Conservation (phyloP, 306 rosid species). For the Fagus crenata region DNA sequence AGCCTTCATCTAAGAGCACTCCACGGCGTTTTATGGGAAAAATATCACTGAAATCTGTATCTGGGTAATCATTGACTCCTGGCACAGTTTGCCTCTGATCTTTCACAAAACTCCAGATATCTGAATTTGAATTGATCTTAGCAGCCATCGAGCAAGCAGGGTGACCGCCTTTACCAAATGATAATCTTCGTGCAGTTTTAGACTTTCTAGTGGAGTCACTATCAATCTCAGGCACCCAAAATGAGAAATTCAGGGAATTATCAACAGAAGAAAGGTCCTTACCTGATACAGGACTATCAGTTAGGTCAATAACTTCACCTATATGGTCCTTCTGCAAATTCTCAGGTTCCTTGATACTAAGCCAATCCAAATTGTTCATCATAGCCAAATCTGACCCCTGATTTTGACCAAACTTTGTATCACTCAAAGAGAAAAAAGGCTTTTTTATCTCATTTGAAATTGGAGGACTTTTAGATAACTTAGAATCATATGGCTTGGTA, state of each 20-base stretch:
- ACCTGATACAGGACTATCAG: slow-evolving; percentile 44
- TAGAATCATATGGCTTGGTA: slow-evolving; percentile 31
- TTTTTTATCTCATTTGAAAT: slow-evolving; percentile 39
- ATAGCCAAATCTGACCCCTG: slow-evolving; percentile 30
- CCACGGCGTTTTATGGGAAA: slow-evolving; percentile 35
- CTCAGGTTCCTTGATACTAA: slow-evolving; percentile 29
- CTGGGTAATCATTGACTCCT: slow-evolving; percentile 33
- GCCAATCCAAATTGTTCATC: slow-evolving; percentile 37
- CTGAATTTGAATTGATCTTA: slow-evolving; percentile 36
- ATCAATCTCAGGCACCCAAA: slow-evolving; percentile 39
- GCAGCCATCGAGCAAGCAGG: slow-evolving; percentile 31
- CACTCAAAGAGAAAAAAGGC: slow-evolving; percentile 34
- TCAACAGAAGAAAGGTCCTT: slow-evolving; percentile 39
- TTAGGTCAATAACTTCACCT: slow-evolving; percentile 71
- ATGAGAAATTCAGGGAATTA: slow-evolving; percentile 41
- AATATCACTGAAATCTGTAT: slow-evolving; percentile 33
- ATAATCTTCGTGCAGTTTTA: slow-evolving; percentile 57
- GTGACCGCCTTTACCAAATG: slow-evolving; percentile 42
- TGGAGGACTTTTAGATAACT: slow-evolving; percentile 43
- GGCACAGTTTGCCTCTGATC: slow-evolving; percentile 26
- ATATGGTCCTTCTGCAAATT: slow-evolving; percentile 44
- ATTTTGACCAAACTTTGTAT: slow-evolving; percentile 43
- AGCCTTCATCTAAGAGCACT: slow-evolving; percentile 35
- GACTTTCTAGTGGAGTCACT: slow-evolving; percentile 41
- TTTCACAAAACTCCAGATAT: slow-evolving; percentile 48